phyloP scores from a whole-genome alignment of 345 rosid species.

The Melaleuca quinquenervia region DNA sequence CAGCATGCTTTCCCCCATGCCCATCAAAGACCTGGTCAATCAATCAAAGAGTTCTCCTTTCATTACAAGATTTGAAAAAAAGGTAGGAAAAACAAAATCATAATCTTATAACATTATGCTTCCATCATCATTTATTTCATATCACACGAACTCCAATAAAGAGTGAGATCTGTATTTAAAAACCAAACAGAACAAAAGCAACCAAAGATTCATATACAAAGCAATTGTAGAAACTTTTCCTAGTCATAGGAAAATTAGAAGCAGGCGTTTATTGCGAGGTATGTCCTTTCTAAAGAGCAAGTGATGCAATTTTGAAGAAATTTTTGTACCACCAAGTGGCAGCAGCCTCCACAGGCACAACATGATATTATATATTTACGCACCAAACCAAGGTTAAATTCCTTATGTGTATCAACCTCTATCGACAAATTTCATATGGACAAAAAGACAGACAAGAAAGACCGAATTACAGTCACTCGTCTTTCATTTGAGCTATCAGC shows the following conservation, averaged over 20 bases:
- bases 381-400: not conserved
- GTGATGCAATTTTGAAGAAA: not conserved
- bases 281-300: not conserved
- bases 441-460: not conserved
- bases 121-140: not conserved
- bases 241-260: not conserved
- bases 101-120: not conserved
- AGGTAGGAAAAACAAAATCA: not conserved
- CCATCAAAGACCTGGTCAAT: slow-evolving; percentile 42
- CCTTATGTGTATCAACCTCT: not conserved
- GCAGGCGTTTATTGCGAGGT: not conserved
- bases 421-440: not conserved
- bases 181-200: not conserved
- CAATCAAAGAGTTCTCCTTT: not conserved
- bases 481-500: not conserved
- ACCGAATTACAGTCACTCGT: not conserved
- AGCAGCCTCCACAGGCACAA: not conserved
- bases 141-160: not conserved
- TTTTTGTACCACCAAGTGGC: not conserved
- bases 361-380: not conserved
- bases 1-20: slow-evolving; percentile 92
- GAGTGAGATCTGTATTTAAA: not conserved
- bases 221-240: not conserved
- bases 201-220: not conserved
- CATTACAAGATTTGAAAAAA: not conserved